phyloP scores from a whole-genome alignment of 805 yeast genomes.

The Saccharomyces eubayanus region DNA sequence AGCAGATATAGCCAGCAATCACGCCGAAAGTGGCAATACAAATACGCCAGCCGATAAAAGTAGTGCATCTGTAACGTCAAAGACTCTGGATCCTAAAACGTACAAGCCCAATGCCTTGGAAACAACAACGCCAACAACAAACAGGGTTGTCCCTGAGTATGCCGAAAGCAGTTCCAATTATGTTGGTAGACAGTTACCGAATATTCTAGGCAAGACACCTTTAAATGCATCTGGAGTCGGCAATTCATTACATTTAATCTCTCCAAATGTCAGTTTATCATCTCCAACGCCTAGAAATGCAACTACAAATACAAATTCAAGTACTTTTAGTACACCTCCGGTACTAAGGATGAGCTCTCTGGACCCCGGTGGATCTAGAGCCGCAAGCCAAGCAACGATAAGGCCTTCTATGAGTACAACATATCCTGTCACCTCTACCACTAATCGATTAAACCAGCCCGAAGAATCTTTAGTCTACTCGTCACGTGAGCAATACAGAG shows the following conservation, averaged over 20 bases:
- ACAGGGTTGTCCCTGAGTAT: neutral
- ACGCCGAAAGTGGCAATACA: neutral
- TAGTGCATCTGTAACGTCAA: neutral
- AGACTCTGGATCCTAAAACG: slow-evolving; percentile 18
- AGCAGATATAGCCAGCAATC: neutral
- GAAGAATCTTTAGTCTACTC: neutral
- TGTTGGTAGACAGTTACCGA: slow-evolving; percentile 12
- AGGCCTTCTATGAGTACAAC: neutral
- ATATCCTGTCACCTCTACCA: neutral
- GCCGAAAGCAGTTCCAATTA: slow-evolving; percentile 11
- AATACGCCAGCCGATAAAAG: neutral
- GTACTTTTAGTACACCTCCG: neutral
- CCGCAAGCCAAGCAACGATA: neutral
- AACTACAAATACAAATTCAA: neutral
- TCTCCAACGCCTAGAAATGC: neutral
- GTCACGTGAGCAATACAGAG: neutral
- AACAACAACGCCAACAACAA: neutral
- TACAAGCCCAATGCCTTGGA: slow-evolving; percentile 6
- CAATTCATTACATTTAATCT: neutral
- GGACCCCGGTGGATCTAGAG: neutral
- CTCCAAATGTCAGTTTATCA: neutral
- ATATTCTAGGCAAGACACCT: slow-evolving; percentile 17
- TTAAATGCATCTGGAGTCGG: slow-evolving; percentile 1
- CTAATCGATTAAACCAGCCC: neutral
- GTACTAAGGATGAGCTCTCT: slow-evolving; percentile 1